phyloP scores from a whole-genome alignment of 2,329 filamentous ascomycete genomes.

The Knoxdaviesia capensis region DNA sequence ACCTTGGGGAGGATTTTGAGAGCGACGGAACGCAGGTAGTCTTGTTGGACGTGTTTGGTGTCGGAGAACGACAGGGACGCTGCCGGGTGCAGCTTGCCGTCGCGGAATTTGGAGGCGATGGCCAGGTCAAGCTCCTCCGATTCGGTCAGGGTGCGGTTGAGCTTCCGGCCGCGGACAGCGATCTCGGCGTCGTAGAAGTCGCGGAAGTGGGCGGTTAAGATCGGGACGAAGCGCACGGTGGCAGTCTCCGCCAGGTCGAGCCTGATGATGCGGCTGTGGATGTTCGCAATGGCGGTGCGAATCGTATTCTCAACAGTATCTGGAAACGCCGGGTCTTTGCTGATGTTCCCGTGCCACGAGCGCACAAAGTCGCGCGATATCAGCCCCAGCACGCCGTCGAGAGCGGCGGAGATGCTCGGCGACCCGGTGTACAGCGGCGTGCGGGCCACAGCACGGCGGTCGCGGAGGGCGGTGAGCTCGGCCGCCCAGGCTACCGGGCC shows the following conservation, averaged over 20 bases:
- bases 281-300: constrained; percentile 46
- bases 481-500: constrained; percentile 42
- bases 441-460: constrained; percentile 45
- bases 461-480: constrained; percentile 47
- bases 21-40: constrained; percentile 63
- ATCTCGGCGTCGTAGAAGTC: constrained; percentile 85
- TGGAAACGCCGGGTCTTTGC: constrained; percentile 56
- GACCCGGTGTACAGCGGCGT: constrained; percentile 56
- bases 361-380: constrained; percentile 69
- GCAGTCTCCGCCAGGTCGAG: constrained; percentile 71
- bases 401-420: constrained; percentile 54
- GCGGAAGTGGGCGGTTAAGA: constrained; percentile 71
- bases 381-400: constrained; percentile 61
- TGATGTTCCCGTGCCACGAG: constrained; percentile 80
- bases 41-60: constrained; percentile 68
- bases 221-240: constrained; percentile 66
- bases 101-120: constrained; percentile 82
- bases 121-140: constrained; percentile 90
- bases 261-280: constrained; percentile 51
- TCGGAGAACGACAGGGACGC: constrained; percentile 69
- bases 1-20: constrained; percentile 52
- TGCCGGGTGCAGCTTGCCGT: constrained; percentile 74
- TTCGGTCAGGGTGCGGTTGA: constrained; percentile 81
- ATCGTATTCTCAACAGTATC: constrained; percentile 74
- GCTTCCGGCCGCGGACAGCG: constrained; percentile 64